phyloP scores from a whole-genome alignment of 2,329 filamentous ascomycete species.

The Nemania abortiva region DNA sequence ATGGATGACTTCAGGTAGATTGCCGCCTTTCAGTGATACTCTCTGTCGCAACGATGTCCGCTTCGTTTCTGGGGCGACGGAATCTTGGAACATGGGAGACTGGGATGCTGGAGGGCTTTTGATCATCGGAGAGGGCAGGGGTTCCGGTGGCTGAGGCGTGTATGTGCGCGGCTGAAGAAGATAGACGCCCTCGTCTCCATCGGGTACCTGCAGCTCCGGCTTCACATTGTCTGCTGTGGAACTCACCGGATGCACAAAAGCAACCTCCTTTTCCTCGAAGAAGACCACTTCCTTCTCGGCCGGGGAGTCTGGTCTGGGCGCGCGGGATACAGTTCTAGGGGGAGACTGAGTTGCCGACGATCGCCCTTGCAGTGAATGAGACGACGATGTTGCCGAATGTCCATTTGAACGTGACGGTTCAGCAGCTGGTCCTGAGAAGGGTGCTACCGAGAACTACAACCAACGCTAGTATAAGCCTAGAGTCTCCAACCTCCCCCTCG shows the following conservation, averaged over 20 bases:
- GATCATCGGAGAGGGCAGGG: conserved; percentile 61
- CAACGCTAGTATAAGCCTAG: conserved; percentile 17
- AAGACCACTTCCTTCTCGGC: conserved; percentile 48
- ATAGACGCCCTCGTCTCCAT: conserved; percentile 59
- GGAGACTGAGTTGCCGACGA: conserved; percentile 43
- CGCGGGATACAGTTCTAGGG: conserved; percentile 42
- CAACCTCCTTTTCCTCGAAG: conserved; percentile 45
- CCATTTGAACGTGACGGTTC: conserved; percentile 38
- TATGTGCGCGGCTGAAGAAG: conserved; percentile 70
- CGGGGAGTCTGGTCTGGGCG: conserved; percentile 44
- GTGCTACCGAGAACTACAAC: conserved; percentile 48
- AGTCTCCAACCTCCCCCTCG: background rate
- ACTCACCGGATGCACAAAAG: conserved; percentile 39
- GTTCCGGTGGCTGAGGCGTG: conserved; percentile 63
- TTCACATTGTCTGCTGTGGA: conserved; percentile 40
- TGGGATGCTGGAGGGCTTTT: conserved; percentile 50
- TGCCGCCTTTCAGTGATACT: conserved; percentile 64
- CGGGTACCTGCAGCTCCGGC: conserved; percentile 41
- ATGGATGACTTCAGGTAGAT: conserved; percentile 65
- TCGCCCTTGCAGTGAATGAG: conserved; percentile 41
- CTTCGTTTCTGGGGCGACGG: conserved; percentile 44
- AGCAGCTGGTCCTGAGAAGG: conserved; percentile 47
- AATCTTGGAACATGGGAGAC: conserved; percentile 21
- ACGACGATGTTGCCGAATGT: conserved; percentile 41
- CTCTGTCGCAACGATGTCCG: conserved; percentile 65